Base-by-base conservation (phyloP, 176 grass and related monocot species). In the Avena sativa region DNA sequence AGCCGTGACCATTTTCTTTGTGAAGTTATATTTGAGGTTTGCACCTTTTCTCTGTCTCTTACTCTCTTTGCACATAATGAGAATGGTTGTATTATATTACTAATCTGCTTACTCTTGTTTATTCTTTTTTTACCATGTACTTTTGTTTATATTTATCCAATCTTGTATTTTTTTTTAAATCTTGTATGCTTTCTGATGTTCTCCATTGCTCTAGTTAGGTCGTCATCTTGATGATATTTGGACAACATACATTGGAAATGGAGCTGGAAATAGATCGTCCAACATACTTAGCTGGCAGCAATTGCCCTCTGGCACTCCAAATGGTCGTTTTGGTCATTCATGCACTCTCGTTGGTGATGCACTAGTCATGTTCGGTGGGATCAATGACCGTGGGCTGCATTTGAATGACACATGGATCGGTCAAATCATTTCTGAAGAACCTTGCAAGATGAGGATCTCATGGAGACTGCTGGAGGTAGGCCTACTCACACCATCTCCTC, bases 201-300 rank as follows among this genome's bases (percentile, higher is more conserved):
- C 49, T 80, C 60, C 89, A 15, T 93, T 88, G 75, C 40, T 84
- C 88, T 88, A 89, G 86, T 95, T 90, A 98, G 97, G 97, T 81
- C 92, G 87, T 76, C 97, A 98, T 89, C 90, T 98, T 56, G 94
- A 96, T 89, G 97, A 98, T 83, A 98, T 92, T 56, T 96, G 97
- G 97, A 89, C 89, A 69, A 89, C 93, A 49, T 92, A 98, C 83
- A 79, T 91, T 85, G 96, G 96, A 94, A 94, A 83, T 89, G 90
- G 90, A 82, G 84, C 47, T 77, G 85, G 87, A 75, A 93, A 92
- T 88, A 89, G 87, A 86, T 81, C 47, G 11, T 71, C 82, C 49
- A 77, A 71, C 71, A 44, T 85, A 71, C 71, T 94, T 50, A 89
- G 47, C 59, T 98, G 97, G 97, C 92, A 94, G 60, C 89, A 94